Conservation (phyloP, 495 filamentous ascomycete species). For the Achaetomiella virescens region DNA sequence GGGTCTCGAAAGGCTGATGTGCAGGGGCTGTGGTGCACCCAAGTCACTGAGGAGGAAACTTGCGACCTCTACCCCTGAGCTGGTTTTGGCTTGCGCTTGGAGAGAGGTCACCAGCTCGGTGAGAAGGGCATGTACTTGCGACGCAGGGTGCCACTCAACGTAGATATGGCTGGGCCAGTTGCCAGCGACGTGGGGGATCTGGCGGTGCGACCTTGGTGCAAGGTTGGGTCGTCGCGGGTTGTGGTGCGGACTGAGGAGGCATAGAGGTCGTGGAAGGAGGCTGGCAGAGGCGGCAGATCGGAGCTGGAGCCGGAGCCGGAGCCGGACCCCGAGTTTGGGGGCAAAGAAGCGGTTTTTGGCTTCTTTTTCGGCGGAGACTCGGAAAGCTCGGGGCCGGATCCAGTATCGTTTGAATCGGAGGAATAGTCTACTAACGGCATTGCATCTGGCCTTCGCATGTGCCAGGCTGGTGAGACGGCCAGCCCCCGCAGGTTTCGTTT, state of each 20-base stretch:
- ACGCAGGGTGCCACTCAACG: slow-evolving; percentile 78
- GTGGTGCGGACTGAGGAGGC: slow-evolving; percentile 68
- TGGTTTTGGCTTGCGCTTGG: slow-evolving; percentile 11
- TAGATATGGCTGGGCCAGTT: slow-evolving; percentile 93
- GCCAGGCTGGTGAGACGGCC: neutral
- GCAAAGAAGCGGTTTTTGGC: slow-evolving; percentile 5
- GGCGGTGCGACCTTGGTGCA: slow-evolving; percentile 81
- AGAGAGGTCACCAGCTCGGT: slow-evolving; percentile 43
- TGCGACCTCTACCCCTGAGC: slow-evolving; percentile 31
- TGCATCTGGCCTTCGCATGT: too few relatives aligned
- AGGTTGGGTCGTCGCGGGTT: slow-evolving; percentile 68
- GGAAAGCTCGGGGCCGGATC: slow-evolving; percentile 12
- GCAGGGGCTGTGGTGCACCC: slow-evolving; percentile 71
- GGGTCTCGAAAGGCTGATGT: slow-evolving; percentile 81
- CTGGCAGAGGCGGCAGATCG: slow-evolving; percentile 70
- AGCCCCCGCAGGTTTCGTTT: neutral
- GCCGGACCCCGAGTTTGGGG: neutral
- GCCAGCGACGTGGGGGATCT: slow-evolving; percentile 77
- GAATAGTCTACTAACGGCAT: slow-evolving; percentile 70
- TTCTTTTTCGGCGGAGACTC: slow-evolving; percentile 11
- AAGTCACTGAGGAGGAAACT: slow-evolving; percentile 71
- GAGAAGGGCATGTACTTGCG: slow-evolving; percentile 50
- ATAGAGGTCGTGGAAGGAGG: slow-evolving; percentile 83
- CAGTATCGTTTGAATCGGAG: slow-evolving; percentile 44
- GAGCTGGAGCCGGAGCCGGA: neutral